Base-by-base conservation (phyloP, 2,329 filamentous ascomycete species). In the Blumeriella jaapii region DNA sequence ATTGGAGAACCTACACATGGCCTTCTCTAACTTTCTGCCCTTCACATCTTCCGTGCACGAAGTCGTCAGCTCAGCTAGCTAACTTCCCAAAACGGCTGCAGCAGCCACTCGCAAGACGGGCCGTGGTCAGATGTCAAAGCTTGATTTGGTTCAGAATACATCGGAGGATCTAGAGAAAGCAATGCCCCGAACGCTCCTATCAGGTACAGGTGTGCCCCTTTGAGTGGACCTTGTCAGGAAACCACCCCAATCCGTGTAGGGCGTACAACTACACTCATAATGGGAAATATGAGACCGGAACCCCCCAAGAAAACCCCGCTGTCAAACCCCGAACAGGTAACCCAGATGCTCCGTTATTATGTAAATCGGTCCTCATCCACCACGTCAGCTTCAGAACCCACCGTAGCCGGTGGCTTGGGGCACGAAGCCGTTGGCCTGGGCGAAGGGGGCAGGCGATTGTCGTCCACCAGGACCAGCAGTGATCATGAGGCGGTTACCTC, bases 401-500 rank as follows among this genome's bases (percentile, higher is more conserved):
- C 64, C 62, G 61, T 74, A 87, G 41, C 82, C 86, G 46, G 89
- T 96, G 34, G 82, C 72, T 65, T 95, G 87, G 39, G 87, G 82
- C 40, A 81, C 78, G 53, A 95, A 84, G 38, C 89, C 89, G 55
- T 95, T 96, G 14, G 83, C 68, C 55, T 91, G 83, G 31, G 71
- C 72, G 52, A 78, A 93, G 3, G 80, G 75, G 36, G 77, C 74
- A 44, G 68, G 57, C 40, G 71, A 59, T 51, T 63, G 59, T 54
- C 62, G 60, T 28, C 57, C 59, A 36, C 54, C 59, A 46, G 89
- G 84, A 7, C 87, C 91, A 54, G 93, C 86, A 23, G 91, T 98
- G 50, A 98, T 82, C 87, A 98, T 93, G 34, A 98, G 72, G 34
- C 91, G 78, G 46, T 78, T 81, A 44, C 76, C 81, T 35, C 89